phyloP scores from a whole-genome alignment of 768 basidiomycete species.

The Pleurotus cornucopiae region DNA sequence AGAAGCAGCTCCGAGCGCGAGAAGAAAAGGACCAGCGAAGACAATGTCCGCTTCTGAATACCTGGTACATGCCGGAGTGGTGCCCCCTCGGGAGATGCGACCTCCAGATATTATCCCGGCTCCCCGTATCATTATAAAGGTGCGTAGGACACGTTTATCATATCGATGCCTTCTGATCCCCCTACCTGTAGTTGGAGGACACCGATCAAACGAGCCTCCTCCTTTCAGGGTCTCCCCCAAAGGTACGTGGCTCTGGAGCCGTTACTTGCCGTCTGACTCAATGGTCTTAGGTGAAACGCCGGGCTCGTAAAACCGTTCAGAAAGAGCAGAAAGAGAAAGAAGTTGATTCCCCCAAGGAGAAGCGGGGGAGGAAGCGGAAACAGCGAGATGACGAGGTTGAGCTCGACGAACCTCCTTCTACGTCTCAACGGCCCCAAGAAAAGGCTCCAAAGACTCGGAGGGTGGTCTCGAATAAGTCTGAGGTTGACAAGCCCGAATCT shows the following conservation, averaged over 20 bases:
- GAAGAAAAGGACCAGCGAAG: not conserved
- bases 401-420: not conserved
- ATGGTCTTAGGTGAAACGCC: conserved; percentile 2
- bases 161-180: not conserved
- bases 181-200: conserved; percentile 30
- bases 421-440: not conserved
- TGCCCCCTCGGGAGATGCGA: conserved; percentile 2
- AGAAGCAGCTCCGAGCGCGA: not conserved
- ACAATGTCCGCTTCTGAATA: not conserved
- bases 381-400: conserved; percentile 7
- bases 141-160: conserved; percentile 9
- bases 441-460: conserved; percentile 10
- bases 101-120: conserved; percentile 13
- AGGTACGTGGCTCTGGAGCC: not conserved
- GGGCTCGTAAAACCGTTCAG: conserved; percentile 12
- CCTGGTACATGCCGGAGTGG: not conserved
- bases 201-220: conserved; percentile 18
- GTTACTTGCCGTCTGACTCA: not conserved
- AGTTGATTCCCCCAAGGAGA: conserved; percentile 6
- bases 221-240: not conserved
- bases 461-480: conserved; percentile 3
- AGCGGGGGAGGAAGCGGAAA: conserved; percentile 16
- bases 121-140: conserved; percentile 28
- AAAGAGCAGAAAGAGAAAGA: conserved; percentile 7
- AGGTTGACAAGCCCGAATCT: conserved; percentile 9